These are phyloP conservation scores for Cryphonectria carpinicola DNA, from an alignment of 2,329 filamentous ascomycete species.

Conservation along the genomic window DNA sequence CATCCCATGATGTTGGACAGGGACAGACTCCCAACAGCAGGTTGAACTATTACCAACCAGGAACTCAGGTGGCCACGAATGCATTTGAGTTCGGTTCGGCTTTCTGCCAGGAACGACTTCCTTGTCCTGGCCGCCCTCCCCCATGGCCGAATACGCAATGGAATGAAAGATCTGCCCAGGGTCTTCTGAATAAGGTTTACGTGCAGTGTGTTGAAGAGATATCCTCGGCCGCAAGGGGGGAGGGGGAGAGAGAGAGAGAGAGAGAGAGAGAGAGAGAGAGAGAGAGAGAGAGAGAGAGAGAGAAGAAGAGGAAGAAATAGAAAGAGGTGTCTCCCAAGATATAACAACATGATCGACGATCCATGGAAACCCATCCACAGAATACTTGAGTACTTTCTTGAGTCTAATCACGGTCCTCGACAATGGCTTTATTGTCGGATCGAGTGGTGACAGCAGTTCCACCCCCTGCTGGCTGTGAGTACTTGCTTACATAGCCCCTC, in stretches of 20 bases:
- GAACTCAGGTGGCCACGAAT: neutral
- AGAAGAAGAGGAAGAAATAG: neutral
- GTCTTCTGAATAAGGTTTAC: neutral
- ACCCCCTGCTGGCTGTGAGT: constrained; percentile 1
- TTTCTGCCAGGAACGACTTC: neutral
- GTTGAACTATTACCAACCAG: neutral
- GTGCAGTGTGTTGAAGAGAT: neutral
- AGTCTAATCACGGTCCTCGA: neutral
- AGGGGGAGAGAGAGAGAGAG: too few species aligned
- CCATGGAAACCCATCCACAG: neutral
- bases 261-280: neutral
- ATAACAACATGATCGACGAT: constrained; percentile 1
- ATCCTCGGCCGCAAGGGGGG: neutral
- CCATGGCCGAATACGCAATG: neutral
- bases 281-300: neutral
- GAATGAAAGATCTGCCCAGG: neutral
- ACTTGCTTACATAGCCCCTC: neutral
- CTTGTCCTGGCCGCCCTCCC: neutral
- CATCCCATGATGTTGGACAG: neutral
- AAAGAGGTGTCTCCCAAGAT: neutral
- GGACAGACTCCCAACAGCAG: neutral
- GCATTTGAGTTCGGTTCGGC: neutral
- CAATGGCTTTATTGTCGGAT: neutral
- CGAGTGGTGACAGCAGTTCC: neutral
- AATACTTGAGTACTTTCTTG: neutral